phyloP scores from a whole-genome alignment of 495 filamentous ascomycete genomes.

The Sphaerosporella brunnea region DNA sequence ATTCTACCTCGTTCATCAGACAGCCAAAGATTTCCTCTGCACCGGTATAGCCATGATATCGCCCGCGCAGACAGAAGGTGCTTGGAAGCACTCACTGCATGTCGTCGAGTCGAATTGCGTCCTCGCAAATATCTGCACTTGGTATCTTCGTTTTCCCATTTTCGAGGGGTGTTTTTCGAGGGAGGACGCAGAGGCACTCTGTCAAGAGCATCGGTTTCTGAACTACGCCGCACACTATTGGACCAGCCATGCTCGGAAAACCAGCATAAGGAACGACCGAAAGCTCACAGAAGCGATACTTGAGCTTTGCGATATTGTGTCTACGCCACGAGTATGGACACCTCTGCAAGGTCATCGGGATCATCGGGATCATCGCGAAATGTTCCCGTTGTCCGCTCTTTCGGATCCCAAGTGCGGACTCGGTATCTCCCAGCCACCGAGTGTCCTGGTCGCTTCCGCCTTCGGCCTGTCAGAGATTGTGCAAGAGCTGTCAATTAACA shows the following conservation, averaged over 20 bases:
- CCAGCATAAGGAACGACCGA: neutral
- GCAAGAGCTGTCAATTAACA: neutral
- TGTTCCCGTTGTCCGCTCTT: too few species aligned
- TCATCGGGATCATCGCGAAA: neutral
- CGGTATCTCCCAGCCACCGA: too few species aligned
- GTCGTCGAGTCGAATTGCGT: neutral
- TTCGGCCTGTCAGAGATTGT: neutral
- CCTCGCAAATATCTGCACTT: neutral
- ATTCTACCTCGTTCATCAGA: neutral
- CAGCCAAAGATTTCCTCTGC: neutral
- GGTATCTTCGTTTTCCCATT: neutral
- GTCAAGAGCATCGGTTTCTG: neutral
- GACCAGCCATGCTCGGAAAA: neutral
- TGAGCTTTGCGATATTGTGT: neutral
- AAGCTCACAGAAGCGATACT: neutral
- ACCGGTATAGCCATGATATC: neutral
- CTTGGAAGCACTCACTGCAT: slow-evolving; percentile 1
- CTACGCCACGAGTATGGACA: neutral
- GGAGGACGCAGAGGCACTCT: neutral
- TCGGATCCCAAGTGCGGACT: too few species aligned
- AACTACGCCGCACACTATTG: neutral
- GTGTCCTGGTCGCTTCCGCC: neutral
- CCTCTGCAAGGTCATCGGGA: neutral
- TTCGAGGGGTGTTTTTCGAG: neutral
- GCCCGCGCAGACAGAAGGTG: neutral